Base-by-base conservation (phyloP, 1,284 basidiomycete species). In the Pyrrhoderma noxium region DNA sequence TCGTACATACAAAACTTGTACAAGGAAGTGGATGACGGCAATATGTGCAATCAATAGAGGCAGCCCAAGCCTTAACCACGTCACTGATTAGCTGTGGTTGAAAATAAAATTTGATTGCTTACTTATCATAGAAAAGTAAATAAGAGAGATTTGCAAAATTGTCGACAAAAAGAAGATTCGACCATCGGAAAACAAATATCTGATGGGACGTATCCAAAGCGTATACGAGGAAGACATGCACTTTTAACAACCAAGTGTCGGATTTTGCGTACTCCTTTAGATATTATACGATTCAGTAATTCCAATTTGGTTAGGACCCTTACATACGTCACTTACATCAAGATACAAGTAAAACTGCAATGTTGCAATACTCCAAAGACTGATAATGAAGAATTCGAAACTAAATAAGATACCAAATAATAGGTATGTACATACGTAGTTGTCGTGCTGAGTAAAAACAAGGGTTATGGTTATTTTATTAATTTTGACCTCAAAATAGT, bases 151-250 rank as follows among this genome's bases (percentile, higher is more conserved):
- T 23, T 9, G 40, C 47, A 37, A 35, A 53, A 13, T 47, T 21
- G 14, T 27, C 51, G 5, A 54, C 31, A 39, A 54, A 47, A 19
- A 34, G 22, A 11, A 41, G 45, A 31, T 54, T 51, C 19, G 49
- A 21, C 18, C 21, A 23, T 9, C 36, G 50, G 8, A 31, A 39
- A 18, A 54, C 23, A 34, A 54, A 14, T 13, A 35, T 40, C n/a
- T 51, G 53, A 23, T 54, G 49, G 3, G 39, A 25, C 14, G 49
- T 47, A 34, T 51, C 49, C 3, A 54, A 45, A 13, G 43, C 31
- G 44, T 47, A 49, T 13, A 53, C 16, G 3, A 53, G 16, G 25
- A 53, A 19, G 14, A 49, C 47, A 22, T 47, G 39, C 16, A 23
- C 8, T 36, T 53, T 31, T n/a, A 51, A 36, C 23, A 16, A 21